A percentile compares a stretch with the other conserved stretches of the same genome.
phyloP scores from a whole-genome alignment of 2,329 filamentous ascomycete genomes.

The Xenosphaeropsis pyriputrescens region DNA sequence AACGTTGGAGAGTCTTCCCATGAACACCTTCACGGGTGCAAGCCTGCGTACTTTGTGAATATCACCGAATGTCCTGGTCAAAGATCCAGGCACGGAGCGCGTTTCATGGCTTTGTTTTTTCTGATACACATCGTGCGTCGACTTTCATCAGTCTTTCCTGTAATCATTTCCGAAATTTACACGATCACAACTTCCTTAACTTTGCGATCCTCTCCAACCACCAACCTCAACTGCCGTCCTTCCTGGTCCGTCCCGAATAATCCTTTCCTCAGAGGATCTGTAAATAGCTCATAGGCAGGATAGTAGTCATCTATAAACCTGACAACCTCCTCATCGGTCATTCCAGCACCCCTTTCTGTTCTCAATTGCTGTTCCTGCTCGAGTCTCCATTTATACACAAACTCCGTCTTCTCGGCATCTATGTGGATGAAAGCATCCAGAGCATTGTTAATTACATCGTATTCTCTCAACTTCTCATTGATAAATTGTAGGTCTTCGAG shows the following conservation, averaged over 20 bases:
- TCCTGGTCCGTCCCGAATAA: conserved; percentile 22
- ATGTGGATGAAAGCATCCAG: conserved; percentile 50
- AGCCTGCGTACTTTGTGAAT: too few species aligned
- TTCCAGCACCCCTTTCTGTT: conserved; percentile 39
- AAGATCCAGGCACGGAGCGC: too few species aligned
- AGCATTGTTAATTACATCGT: conserved; percentile 41
- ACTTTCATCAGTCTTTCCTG: too few species aligned
- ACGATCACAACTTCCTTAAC: conserved; percentile 21
- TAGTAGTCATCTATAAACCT: conserved; percentile 47
- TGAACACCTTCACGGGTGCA: too few species aligned
- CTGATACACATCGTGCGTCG: too few species aligned
- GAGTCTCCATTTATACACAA: conserved; percentile 53
- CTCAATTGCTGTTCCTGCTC: conserved; percentile 48
- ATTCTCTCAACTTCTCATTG: conserved; percentile 40
- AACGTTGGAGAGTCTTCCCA: too few species aligned
- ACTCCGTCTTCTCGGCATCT: conserved; percentile 45
- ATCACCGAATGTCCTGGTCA: too few species aligned
- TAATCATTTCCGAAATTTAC: conserved; percentile 4
- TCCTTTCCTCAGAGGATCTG: conserved; percentile 30
- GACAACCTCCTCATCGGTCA: conserved; percentile 50
- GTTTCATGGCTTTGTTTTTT: too few species aligned
- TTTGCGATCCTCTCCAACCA: conserved; percentile 29
- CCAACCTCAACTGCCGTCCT: conserved; percentile 31
- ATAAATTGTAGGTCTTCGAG: conserved; percentile 40
- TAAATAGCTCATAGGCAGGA: conserved; percentile 41